Conservation (phyloP, 2,329 filamentous ascomycete species). For the Arthrinium phaeospermum region DNA sequence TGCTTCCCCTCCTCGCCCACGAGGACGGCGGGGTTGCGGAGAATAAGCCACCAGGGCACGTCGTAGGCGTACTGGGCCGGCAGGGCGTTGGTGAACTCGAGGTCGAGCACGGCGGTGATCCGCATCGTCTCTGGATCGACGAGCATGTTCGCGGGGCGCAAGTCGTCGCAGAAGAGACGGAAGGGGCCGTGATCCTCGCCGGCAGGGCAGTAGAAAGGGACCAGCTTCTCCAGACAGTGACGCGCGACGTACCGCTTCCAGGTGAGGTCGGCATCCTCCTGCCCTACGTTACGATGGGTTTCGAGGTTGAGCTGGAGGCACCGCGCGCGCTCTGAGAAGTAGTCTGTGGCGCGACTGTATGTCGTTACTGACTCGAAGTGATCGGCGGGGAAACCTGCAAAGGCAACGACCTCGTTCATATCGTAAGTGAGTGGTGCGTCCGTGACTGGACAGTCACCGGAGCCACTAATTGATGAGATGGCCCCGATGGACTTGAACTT, state of each 20-base stretch:
- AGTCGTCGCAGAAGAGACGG: slow-evolving; percentile 45
- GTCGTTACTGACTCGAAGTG: slow-evolving; percentile 33
- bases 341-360: slow-evolving; percentile 31
- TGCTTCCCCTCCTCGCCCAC: background rate
- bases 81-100: slow-evolving; percentile 49
- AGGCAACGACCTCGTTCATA: slow-evolving; percentile 45
- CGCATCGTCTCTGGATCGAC: slow-evolving; percentile 40
- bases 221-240: slow-evolving; percentile 39
- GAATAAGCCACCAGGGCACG: slow-evolving; percentile 47
- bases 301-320: slow-evolving; percentile 36
- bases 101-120: slow-evolving; percentile 44
- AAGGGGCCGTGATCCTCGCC: slow-evolving; percentile 43
- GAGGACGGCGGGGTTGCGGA: background rate
- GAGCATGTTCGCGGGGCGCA: slow-evolving; percentile 47
- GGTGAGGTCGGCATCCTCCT: slow-evolving; percentile 34
- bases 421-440: slow-evolving; percentile 45
- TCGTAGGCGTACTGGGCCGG: slow-evolving; percentile 45
- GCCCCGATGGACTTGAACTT: background rate
- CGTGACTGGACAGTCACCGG: slow-evolving; percentile 38
- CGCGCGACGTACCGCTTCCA: slow-evolving; percentile 41
- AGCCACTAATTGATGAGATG: background rate
- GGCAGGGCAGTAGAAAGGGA: slow-evolving; percentile 34
- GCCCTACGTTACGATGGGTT: slow-evolving; percentile 39
- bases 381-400: slow-evolving; percentile 37
- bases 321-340: slow-evolving; percentile 36